These are phyloP conservation scores for Wallacemonas sp. DNA, from an alignment of 208 protist species.

Conservation along the genomic window DNA sequence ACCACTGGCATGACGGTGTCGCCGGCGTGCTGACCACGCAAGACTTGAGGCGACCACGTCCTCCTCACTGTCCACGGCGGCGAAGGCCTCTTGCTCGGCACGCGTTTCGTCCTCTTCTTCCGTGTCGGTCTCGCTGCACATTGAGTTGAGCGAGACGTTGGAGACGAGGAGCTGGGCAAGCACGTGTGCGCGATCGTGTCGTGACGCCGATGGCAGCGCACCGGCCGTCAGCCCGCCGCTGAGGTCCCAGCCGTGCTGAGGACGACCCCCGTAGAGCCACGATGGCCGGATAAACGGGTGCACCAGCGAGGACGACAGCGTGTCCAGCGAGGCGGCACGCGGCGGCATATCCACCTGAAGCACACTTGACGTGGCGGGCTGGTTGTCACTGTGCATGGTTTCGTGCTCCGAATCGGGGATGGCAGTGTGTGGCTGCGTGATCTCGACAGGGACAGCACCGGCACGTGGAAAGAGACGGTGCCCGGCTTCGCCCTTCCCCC, in stretches of 20 bases:
- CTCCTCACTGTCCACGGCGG: slow-evolving; percentile 6
- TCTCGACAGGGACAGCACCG: background rate
- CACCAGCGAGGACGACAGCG: background rate
- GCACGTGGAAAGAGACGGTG: background rate
- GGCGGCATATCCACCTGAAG: too few relatives aligned
- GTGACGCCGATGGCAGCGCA: background rate
- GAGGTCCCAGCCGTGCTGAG: background rate
- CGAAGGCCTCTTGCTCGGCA: background rate
- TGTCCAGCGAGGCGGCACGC: background rate
- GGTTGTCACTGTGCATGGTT: too few relatives aligned
- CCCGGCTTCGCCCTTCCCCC: slow-evolving; percentile 7
- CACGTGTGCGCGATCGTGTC: slow-evolving; percentile 12
- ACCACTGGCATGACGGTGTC: background rate
- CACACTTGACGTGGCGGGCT: too few relatives aligned
- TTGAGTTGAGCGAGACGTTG: slow-evolving; percentile 3
- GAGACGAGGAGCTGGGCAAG: slow-evolving; percentile 6
- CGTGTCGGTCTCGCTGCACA: background rate
- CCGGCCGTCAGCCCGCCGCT: background rate
- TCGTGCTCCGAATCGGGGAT: too few relatives aligned
- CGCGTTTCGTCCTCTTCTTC: slow-evolving; percentile 11
- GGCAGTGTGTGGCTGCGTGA: too few relatives aligned
- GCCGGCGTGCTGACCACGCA: background rate
- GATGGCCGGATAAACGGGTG: background rate
- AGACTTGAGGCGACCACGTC: background rate
- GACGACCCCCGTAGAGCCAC: background rate